Percentiles rank a stretch among this genome's conserved stretches.
phyloP scores from a whole-genome alignment of 768 basidiomycete species.

The Suillus plorans region DNA sequence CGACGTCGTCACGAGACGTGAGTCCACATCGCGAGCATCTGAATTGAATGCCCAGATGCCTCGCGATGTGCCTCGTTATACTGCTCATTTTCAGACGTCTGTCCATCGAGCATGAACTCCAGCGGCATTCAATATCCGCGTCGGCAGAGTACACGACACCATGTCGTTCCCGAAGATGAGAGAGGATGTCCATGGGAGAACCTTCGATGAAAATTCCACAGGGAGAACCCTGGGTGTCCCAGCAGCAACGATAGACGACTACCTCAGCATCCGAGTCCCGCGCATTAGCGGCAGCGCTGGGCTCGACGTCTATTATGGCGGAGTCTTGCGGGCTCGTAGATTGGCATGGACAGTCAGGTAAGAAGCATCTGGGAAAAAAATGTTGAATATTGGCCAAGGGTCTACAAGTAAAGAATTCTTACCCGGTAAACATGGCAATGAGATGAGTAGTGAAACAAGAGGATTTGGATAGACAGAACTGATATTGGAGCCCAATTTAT shows the following conservation, averaged over 20 bases:
- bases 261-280: too few species aligned
- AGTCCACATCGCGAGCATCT: not conserved
- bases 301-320: not conserved
- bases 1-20: not conserved
- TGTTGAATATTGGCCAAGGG: too few species aligned
- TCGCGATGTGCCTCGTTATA: not conserved
- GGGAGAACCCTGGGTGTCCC: not conserved
- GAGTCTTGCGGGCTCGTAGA: not conserved
- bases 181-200: not conserved
- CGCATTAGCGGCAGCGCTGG: not conserved
- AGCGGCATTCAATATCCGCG: not conserved
- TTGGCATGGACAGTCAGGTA: not conserved
- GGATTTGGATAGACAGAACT: not conserved
- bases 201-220: not conserved
- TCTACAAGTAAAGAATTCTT: not conserved
- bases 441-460: not conserved
- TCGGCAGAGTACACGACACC: not conserved
- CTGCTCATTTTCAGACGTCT: not conserved
- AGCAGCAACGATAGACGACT: not conserved
- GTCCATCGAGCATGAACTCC: not conserved
- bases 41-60: not conserved
- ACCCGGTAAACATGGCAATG: not conserved
- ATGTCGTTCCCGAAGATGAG: not conserved
- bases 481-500: not conserved
- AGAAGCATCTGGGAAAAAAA: not conserved